Base-by-base conservation (phyloP, 139 green algal species). In the Microglena sp. region DNA sequence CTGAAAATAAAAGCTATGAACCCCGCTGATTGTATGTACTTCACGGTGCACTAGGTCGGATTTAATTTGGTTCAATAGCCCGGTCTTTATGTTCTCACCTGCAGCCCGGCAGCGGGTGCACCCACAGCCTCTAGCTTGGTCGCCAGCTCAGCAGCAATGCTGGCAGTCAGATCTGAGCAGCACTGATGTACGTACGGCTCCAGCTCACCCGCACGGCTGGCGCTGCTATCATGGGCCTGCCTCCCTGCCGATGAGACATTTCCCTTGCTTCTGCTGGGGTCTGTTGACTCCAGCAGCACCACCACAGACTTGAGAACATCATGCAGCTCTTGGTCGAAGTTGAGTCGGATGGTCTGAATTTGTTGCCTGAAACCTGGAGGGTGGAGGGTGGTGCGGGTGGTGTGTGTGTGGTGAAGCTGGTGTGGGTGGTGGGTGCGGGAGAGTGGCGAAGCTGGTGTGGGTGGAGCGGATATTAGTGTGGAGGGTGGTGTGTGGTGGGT, bases 141-240 rank as follows among this genome's bases (percentile, higher is more conserved):
- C 45, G 27, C 5, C 45, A 60, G 63, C 7, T 46, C 11, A 4
- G 63, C 55, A 33, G 63, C 70, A 6, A 76, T 46, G 8, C 27
- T 15, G 22, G 44, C 58, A 15, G 69, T 69, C 40, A 83, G 68
- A 43, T 73, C 46, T 26, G 66, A 61, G 31, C 72, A 87, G 56
- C 74, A 69, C 45, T 79, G 33, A 64, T 90, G 83, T 30, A 88
- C 70, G 46, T 76, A 83, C 1, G 74, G 78, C 75, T 86, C 71
- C 68, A 93, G 76, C 53, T 85, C 68, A 0, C 35, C 46, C 5
- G 78, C 55, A 1, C 86, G 66, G 7, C 11, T 58, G 7, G 7
- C 46, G 46, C 46, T 58, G 46, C 46, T 5, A 21, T n/a, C 7
- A 58, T 21, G 15, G 46, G 7, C 53, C 18, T 24, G 18, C 18